Conservation (phyloP, 306 rosid species). For the Aeschynomene evenia region DNA sequence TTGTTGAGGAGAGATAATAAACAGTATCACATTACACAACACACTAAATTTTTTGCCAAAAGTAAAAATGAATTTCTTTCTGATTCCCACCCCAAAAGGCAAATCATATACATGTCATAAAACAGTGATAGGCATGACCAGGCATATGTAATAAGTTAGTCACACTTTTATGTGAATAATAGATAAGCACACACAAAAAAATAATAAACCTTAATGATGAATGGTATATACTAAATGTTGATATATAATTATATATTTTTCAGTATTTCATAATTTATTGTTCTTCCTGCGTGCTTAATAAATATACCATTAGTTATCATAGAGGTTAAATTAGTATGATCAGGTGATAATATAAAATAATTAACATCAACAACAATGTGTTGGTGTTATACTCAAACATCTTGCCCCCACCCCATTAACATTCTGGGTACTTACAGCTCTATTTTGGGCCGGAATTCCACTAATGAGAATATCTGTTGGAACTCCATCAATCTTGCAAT, state of each 20-base stretch:
- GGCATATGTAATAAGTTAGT: not conserved
- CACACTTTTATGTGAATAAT: too few species aligned
- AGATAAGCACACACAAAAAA: too few species aligned
- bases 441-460: slow-evolving; percentile 76
- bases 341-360: not conserved
- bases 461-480: slow-evolving; percentile 65
- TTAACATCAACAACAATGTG: not conserved
- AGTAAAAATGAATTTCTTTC: not conserved
- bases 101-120: not conserved
- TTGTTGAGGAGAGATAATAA: not conserved
- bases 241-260: too few species aligned
- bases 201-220: too few species aligned
- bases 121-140: not conserved
- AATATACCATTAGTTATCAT: too few species aligned
- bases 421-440: slow-evolving; percentile 62
- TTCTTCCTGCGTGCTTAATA: too few species aligned
- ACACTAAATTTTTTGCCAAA: not conserved
- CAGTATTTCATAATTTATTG: too few species aligned
- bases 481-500: slow-evolving; percentile 83
- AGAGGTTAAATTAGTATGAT: not conserved
- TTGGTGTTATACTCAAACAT: not conserved
- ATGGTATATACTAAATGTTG: too few species aligned
- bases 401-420: too few species aligned
- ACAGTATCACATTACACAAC: not conserved
- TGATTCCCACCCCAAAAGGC: not conserved